Conservation (phyloP, 768 basidiomycete genomes). For the Mycena galopus region DNA sequence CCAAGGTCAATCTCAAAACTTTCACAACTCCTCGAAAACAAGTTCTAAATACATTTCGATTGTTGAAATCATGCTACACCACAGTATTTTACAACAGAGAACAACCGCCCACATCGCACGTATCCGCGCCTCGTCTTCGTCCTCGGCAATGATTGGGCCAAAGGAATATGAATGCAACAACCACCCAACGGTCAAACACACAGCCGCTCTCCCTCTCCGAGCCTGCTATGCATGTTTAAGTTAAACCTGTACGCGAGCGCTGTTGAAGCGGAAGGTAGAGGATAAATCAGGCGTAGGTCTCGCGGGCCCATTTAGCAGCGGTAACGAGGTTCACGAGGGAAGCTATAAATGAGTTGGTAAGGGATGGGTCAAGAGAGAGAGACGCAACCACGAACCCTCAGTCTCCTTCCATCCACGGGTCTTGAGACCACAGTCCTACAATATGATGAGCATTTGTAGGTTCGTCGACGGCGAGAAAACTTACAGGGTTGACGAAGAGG, state of each 20-base stretch:
- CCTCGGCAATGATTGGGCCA: slow-evolving; percentile 18
- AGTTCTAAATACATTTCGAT: slow-evolving; percentile 18
- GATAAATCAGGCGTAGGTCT: slow-evolving; percentile 76
- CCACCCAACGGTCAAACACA: slow-evolving; percentile 67
- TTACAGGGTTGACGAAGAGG: slow-evolving; percentile 87
- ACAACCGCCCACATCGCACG: slow-evolving; percentile 17
- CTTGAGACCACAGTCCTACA: slow-evolving; percentile 92
- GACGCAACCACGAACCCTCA: slow-evolving; percentile 63
- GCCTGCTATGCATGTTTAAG: slow-evolving; percentile 42
- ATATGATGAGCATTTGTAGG: neutral
- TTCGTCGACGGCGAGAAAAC: neutral
- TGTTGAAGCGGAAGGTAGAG: slow-evolving; percentile 87
- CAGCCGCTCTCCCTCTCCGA: slow-evolving; percentile 41
- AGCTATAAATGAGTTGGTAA: slow-evolving; percentile 51
- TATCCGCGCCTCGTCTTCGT: slow-evolving; percentile 17
- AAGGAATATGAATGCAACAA: slow-evolving; percentile 53
- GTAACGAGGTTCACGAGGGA: slow-evolving; percentile 89
- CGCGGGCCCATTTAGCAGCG: slow-evolving; percentile 94
- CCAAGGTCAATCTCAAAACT: neutral
- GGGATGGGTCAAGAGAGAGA: neutral
- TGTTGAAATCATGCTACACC: slow-evolving; percentile 35
- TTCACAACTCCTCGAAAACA: too few species aligned
- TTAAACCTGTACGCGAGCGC: slow-evolving; percentile 80
- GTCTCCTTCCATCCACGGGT: slow-evolving; percentile 99
- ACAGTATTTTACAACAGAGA: slow-evolving; percentile 31